A percentile compares a stretch with the other conserved stretches of the same genome.
phyloP scores from a whole-genome alignment of 441 rosid genomes.

The Erodium trifolium region DNA sequence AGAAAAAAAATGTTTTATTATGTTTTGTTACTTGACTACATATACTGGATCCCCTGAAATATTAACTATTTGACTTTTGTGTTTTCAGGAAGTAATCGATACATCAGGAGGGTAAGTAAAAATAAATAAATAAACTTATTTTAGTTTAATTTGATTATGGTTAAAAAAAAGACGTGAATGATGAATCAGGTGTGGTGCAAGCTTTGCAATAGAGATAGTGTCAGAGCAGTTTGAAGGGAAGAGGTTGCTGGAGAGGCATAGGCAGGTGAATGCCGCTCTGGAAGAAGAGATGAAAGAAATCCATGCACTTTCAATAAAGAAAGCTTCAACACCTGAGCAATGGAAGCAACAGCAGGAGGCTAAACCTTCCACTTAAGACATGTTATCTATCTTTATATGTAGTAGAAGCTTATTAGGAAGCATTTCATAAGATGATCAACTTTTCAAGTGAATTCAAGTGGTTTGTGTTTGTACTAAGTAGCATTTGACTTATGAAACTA shows the following conservation, averaged over 20 bases:
- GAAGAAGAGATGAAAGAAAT: conserved; percentile 82
- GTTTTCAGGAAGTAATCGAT: conserved; percentile 63
- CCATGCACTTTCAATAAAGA: conserved; percentile 88
- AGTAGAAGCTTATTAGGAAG: neutral
- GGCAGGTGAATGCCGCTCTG: conserved; percentile 64
- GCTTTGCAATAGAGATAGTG: conserved; percentile 61
- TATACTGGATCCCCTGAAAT: neutral
- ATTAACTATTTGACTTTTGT: conserved; percentile 15
- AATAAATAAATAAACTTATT: conserved; percentile 20
- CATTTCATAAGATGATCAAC: neutral
- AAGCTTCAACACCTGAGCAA: conserved; percentile 60
- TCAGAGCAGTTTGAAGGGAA: conserved; percentile 74
- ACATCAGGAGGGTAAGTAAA: conserved; percentile 81
- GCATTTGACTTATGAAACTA: neutral
- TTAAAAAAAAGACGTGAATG: neutral
- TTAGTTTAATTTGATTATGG: neutral
- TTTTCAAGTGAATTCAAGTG: neutral
- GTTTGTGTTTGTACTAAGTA: neutral
- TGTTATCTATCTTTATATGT: neutral
- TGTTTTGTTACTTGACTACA: neutral
- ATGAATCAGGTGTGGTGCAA: conserved; percentile 65
- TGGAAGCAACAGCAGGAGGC: conserved; percentile 62
- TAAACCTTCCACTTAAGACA: conserved; percentile 36
- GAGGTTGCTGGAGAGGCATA: conserved; percentile 80
- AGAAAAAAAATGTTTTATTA: too few species aligned